These are phyloP conservation scores for Penicillium sp. DNA, from an alignment of 2,329 filamentous ascomycete genomes.

Conservation along the genomic window DNA sequence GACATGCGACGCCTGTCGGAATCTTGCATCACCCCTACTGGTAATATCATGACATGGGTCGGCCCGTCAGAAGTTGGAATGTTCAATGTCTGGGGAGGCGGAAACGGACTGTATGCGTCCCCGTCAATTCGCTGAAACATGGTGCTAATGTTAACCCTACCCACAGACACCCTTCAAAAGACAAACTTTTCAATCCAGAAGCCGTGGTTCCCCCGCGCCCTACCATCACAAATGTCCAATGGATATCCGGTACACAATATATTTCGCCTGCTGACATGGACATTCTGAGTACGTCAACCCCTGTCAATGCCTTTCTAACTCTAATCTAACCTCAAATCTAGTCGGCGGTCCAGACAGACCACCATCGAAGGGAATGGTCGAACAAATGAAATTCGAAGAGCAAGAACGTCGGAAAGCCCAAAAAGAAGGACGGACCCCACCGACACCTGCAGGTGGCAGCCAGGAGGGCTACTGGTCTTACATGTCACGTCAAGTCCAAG, in stretches of 20 bases:
- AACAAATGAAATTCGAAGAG: constrained; percentile 72
- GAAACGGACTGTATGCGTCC: constrained; percentile 58
- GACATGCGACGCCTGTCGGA: constrained; percentile 70
- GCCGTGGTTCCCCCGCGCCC: constrained; percentile 73
- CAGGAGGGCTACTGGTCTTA: constrained; percentile 73
- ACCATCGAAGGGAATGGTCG: constrained; percentile 82
- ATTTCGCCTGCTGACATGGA: constrained; percentile 85
- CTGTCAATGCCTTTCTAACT: too few relatives aligned
- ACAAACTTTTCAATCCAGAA: constrained; percentile 75
- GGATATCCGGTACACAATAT: constrained; percentile 93
- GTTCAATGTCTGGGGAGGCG: constrained; percentile 80
- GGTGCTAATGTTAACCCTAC: constrained; percentile 24
- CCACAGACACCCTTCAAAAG: constrained; percentile 52
- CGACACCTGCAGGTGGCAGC: constrained; percentile 36
- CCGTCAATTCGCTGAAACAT: neutral
- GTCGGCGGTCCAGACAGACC: constrained; percentile 84
- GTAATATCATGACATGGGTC: constrained; percentile 82
- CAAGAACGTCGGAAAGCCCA: constrained; percentile 49
- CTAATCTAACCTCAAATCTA: constrained; percentile 21
- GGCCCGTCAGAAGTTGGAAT: constrained; percentile 82
- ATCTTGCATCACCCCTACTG: constrained; percentile 69
- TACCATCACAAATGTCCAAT: constrained; percentile 92
- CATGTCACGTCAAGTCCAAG: constrained; percentile 80
- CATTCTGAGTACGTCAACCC: constrained; percentile 58
- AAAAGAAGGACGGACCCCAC: constrained; percentile 35